These are phyloP conservation scores for Oryza australiensis DNA, from an alignment of 176 grass and related monocot species.

Conservation along the genomic window DNA sequence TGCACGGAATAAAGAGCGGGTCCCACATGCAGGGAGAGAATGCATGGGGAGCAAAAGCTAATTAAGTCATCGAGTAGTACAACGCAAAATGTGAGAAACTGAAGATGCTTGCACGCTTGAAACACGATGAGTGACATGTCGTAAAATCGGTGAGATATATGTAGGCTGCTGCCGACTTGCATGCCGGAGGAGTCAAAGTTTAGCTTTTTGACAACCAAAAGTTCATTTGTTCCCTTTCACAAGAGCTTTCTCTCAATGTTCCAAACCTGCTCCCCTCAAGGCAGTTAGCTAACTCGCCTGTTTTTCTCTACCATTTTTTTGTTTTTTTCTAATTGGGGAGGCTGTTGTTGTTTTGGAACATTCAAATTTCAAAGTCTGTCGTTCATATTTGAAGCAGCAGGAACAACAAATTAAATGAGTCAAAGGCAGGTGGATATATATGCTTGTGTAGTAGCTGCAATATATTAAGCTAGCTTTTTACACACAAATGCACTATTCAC, in stretches of 20 bases:
- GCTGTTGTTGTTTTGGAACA: not conserved
- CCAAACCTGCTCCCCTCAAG: not conserved
- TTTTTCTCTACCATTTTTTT: not conserved
- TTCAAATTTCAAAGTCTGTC: not conserved
- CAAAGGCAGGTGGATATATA: not conserved
- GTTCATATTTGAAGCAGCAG: not conserved
- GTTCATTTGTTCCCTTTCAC: not conserved
- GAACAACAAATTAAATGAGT: not conserved
- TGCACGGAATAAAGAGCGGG: not conserved
- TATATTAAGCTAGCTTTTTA: not conserved
- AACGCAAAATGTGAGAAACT: constrained; percentile 17
- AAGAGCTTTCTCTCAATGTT: not conserved
- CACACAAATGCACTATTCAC: constrained; percentile 1
- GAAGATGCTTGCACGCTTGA: constrained; percentile 25
- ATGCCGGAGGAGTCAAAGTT: not conserved
- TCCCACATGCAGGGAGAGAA: not conserved
- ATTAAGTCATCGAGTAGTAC: not conserved
- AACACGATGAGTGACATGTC: not conserved
- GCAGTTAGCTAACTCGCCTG: not conserved
- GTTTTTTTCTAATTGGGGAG: not conserved
- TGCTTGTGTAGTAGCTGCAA: not conserved
- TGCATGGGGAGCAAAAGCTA: not conserved
- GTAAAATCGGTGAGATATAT: not conserved
- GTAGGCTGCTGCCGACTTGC: not conserved
- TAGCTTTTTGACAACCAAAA: not conserved